Base-by-base conservation (phyloP, 2,329 filamentous ascomycete species). In the Fusarium nodosum region DNA sequence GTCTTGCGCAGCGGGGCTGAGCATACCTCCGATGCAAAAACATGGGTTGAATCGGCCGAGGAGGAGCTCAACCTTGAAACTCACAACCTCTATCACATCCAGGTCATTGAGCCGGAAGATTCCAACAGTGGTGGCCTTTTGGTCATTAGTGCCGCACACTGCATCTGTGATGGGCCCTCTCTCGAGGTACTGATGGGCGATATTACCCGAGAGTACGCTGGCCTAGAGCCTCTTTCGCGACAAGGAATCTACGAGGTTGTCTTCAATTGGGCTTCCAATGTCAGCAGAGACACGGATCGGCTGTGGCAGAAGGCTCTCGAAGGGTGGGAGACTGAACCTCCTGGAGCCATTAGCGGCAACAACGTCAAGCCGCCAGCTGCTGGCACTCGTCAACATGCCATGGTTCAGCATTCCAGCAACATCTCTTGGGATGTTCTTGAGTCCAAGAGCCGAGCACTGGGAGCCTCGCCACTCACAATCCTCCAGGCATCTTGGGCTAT, bases 101-200 rank as follows among this genome's bases (percentile, higher is more conserved):
- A 68, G 4, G 12, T 68, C 1, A 31, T 68, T 11, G 39, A 68
- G 7, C 16, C 39, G 0, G 18, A 36, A 2, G 16, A 34, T 7
- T 4, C 20, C 3, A 12, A 13, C 3, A 28, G 2, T 6, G n/a
- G 39, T 9, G 34, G 44, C 0, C n/a, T 68, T 3, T 7, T 68
- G 24, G 15, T 55, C 34, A 26, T 68, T 15, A 68, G 65, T 2
- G 26, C 42, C 5, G 64, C 65, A 0, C 65, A 68, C 5, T 68
- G 65, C 5, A 55, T 68, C 8, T 68, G 64, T 0, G 65, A 68
- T 7, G 64, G 65, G 0, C 46, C 64, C 1, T 68, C 65, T 2
- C 45, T 68, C 0, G 65, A 68, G 20, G 64, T 64, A 0, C 12
- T 68, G 7, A 51, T 65, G 44, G 22, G 18, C 6, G 65, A 68